Conservation (phyloP, 345 rosid species). For the Camelina laxa region DNA sequence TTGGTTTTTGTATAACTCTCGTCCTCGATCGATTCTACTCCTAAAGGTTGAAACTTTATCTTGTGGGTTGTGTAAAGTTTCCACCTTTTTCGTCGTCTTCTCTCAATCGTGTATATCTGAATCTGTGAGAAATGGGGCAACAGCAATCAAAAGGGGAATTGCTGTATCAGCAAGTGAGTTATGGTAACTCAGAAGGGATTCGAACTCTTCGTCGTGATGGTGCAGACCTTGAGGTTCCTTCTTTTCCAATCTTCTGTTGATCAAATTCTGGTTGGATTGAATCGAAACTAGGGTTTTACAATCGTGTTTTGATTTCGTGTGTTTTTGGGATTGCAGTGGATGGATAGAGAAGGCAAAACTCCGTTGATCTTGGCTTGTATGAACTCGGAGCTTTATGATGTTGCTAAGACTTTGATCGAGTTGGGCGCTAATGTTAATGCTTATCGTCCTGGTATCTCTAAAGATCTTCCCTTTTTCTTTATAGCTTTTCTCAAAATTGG, state of each 20-base stretch:
- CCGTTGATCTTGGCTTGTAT: constrained; percentile 83
- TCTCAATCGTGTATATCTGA: not conserved
- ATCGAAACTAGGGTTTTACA: constrained; percentile 28
- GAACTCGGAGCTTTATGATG: constrained; percentile 66
- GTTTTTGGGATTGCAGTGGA: constrained; percentile 61
- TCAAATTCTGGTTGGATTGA: not conserved
- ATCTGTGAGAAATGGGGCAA: constrained; percentile 69
- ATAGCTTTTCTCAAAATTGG: not conserved
- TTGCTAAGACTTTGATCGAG: constrained; percentile 81
- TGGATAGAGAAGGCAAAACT: constrained; percentile 92
- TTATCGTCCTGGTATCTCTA: constrained; percentile 72
- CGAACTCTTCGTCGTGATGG: constrained; percentile 76
- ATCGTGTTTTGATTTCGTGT: not conserved
- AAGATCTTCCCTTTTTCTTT: constrained; percentile 7
- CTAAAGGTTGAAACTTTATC: not conserved
- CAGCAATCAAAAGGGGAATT: constrained; percentile 92
- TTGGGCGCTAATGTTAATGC: constrained; percentile 88
- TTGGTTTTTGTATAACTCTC: not conserved
- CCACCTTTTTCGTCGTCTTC: constrained; percentile 9
- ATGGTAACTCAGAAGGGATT: constrained; percentile 80
- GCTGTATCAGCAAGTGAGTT: constrained; percentile 78
- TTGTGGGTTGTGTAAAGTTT: constrained; percentile 15
- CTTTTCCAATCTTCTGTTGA: not conserved
- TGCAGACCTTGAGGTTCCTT: constrained; percentile 84
- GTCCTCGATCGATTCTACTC: constrained; percentile 14